Evolutionary conservation across 352 stramenopile species (phyloP), one percentile per base, ranked within the genome.

Genomic region (Pythium periplocum): DNA sequence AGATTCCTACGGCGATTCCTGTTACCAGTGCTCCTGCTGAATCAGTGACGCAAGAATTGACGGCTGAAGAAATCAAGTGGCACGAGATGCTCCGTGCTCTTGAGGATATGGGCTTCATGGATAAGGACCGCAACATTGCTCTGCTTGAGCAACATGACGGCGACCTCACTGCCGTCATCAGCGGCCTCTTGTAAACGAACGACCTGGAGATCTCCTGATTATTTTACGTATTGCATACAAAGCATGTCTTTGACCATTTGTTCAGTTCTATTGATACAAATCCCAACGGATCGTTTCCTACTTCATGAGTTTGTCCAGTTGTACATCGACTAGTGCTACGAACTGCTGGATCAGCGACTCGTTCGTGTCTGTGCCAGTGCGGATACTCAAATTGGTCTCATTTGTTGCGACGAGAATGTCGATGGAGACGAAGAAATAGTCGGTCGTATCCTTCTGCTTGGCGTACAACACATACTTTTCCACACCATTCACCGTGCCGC

Each of bases 391-490:
- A 4, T 51, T 79, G 10, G 56, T 53, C 35, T 68, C 51, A 7
- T 56, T 62, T 7, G 66, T 77, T 6, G 62, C 69, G 31, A 71
- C 26, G 35, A 68, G 71, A 45, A 86, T 46, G 58, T 84, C 73
- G 11, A 90, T 45, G 0, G 75, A 69, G 11, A 73, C 51, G 39
- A 87, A 71, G 55, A 86, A 87, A 50, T 72, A 86, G 65, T 71
- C 83, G 34, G 45, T 56, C 6, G 48, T 57, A 7, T 58, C 58
- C 3, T 48, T 66, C 46, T 87, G 75, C 58, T 90, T 85, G n/a
- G 64, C 66, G 51, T 90, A 90, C 39, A 89, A 82, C 17, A 90
- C 74, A 51, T 75, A 90, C 63, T 93, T 90, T 35, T 90, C 73
- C 34, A 87, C 63, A 10, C 68, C 75, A 49, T 71, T 61, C 36